Conservation (phyloP, 352 stramenopile species). For the Phytophthora hybrid region DNA sequence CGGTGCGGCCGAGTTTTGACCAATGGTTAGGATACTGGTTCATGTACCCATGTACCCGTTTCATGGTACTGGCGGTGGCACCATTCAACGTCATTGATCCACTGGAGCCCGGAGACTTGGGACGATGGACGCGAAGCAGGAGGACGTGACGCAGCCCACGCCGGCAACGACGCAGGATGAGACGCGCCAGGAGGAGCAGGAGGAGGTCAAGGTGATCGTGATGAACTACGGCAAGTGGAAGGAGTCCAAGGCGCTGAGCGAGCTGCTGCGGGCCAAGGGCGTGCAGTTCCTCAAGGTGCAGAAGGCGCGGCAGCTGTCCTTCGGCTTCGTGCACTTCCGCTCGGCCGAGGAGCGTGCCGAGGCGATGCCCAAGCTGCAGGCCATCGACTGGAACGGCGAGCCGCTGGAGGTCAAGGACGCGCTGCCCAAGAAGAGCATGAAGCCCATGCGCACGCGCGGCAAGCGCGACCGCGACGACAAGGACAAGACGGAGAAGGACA, state of each 20-base stretch:
- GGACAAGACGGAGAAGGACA: not conserved
- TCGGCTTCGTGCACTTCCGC: slow-evolving; percentile 82
- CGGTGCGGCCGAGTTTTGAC: slow-evolving; percentile 4
- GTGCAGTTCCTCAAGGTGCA: slow-evolving; percentile 79
- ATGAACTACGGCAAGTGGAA: slow-evolving; percentile 92
- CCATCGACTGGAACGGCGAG: slow-evolving; percentile 76
- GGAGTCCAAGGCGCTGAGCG: slow-evolving; percentile 68
- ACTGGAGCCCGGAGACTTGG: no score
- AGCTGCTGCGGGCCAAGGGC: slow-evolving; percentile 55
- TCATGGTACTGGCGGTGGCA: no score
- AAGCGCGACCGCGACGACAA: slow-evolving; percentile 18
- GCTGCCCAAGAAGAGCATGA: slow-evolving; percentile 68
- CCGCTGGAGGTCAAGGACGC: slow-evolving; percentile 80
- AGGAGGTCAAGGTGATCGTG: slow-evolving; percentile 85
- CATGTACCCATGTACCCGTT: no score
- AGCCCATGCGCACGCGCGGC: slow-evolving; percentile 33
- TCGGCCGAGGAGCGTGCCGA: slow-evolving; percentile 64
- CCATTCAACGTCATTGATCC: no score
- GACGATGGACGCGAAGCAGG: no score
- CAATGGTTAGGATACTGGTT: not conserved
- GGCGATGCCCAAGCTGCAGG: slow-evolving; percentile 55
- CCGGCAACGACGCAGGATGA: no score
- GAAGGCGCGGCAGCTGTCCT: slow-evolving; percentile 80
- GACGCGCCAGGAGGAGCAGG: slow-evolving; percentile 28
- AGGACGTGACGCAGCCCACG: no score